Evolutionary conservation across 129 eudicot species (phyloP), one percentile per base, ranked within the genome.

Genomic region (Mikania micrantha): DNA sequence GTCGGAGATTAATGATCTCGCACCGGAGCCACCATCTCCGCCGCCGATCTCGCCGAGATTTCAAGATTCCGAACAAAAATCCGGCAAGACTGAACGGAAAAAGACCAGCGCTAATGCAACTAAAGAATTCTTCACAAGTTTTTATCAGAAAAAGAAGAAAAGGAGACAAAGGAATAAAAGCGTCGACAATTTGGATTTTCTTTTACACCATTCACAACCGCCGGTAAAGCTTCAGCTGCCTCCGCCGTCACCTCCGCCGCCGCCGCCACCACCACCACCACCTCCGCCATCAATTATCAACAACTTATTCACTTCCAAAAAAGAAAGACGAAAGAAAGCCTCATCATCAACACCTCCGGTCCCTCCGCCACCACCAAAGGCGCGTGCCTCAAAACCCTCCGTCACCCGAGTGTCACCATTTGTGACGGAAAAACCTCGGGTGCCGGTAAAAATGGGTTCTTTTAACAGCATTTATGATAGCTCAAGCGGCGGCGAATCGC

Each of bases 111-210:
- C 70, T 19, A 78, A 66, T 61, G 82, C 87, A 15, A 84, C 88
- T 3, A 88, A 85, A 65, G 94, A 81, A 22, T 87, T 87, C 31
- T 60, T 85, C 32, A 78, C 84, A 28, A 79, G 91, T 32, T 77
- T 88, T 4, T 80, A 84, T 69, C 74, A 61, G 39, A 82, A 75
- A 40, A 80, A 82, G 66, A 88, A 80, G 87, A 92, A 92, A 74
- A 91, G 70, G 42, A 86, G 82, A 60, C 91, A 74, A 40, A 84
- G 89, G 53, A 84, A 80, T 47, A 84, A 72, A 60, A 88, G 98
- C 54, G 71, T 75, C 1, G 98, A 92, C 60, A 86, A 92, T 64
- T 54, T 92, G 17, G 91, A 84, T 54, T 17, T 74, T 45, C 31
- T 86, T 50, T 48, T 85, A 13, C 71, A 81, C 53, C 79, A 71